Evolutionary conservation across 441 rosid genomes (phyloP).

Genomic region (Populus hybrid): DNA sequence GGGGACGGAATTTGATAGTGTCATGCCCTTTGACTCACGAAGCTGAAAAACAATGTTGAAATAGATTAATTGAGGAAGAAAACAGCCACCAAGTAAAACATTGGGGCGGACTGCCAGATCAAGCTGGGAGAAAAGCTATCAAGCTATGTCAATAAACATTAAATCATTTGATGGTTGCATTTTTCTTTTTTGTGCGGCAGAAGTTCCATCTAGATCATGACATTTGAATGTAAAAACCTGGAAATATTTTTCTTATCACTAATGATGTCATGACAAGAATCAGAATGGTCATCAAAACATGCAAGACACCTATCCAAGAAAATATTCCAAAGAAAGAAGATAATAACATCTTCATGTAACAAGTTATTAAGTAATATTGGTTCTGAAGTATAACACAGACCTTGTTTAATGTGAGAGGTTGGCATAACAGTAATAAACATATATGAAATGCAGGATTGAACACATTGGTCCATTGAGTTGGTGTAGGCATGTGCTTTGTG

Average conservation of each 20-base stretch:
- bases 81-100: neutral
- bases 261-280: neutral
- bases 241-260: neutral
- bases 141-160: neutral
- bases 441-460: slow-evolving; percentile 97
- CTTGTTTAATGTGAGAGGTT: slow-evolving; percentile 91
- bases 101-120: neutral
- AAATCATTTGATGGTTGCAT: neutral
- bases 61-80: neutral
- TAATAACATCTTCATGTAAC: neutral
- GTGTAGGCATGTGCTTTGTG: slow-evolving; percentile 99
- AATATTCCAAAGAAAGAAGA: neutral
- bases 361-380: neutral
- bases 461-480: slow-evolving; percentile 93
- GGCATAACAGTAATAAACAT: slow-evolving; percentile 92
- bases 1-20: slow-evolving; percentile 91
- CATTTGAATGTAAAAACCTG: neutral
- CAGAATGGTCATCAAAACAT: neutral
- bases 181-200: neutral
- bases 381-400: slow-evolving; percentile 21
- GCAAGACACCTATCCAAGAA: neutral
- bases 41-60: slow-evolving; percentile 49
- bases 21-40: slow-evolving; percentile 98
- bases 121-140: neutral
- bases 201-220: neutral